Evolutionary conservation across 1,284 basidiomycete species (phyloP).

Genomic region (Sporisorium exsertum): DNA sequence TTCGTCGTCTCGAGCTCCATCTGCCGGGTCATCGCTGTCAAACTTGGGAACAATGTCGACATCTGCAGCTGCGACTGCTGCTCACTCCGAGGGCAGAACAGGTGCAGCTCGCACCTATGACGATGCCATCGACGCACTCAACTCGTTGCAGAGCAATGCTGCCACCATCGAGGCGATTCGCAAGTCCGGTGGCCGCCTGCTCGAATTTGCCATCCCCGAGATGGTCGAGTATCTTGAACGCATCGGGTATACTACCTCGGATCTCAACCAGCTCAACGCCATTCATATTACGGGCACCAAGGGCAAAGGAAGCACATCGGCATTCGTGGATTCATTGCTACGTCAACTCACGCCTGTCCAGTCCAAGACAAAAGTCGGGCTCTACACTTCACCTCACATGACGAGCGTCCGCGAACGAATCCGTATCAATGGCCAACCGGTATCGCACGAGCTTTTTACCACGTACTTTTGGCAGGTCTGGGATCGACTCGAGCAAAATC

Average conservation of each 20-base stretch:
- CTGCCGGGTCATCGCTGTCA: neutral
- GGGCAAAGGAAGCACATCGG: slow-evolving; percentile 97
- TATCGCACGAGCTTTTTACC: slow-evolving; percentile 88
- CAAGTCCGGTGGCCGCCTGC: slow-evolving; percentile 79
- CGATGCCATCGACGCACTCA: slow-evolving; percentile 87
- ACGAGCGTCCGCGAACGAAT: slow-evolving; percentile 96
- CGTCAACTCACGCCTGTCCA: slow-evolving; percentile 46
- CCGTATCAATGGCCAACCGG: slow-evolving; percentile 87
- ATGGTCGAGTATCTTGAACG: slow-evolving; percentile 89
- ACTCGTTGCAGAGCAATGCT: slow-evolving; percentile 93
- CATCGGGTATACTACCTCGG: slow-evolving; percentile 83
- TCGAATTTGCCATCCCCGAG: slow-evolving; percentile 81
- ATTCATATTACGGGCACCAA: slow-evolving; percentile 98
- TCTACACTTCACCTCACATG: slow-evolving; percentile 97
- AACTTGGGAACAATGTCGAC: slow-evolving; percentile 18
- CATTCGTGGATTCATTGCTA: slow-evolving; percentile 75
- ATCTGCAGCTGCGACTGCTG: neutral
- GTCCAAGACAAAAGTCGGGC: slow-evolving; percentile 72
- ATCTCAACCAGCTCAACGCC: slow-evolving; percentile 89
- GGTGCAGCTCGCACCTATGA: slow-evolving; percentile 63
- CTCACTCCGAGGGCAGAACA: neutral
- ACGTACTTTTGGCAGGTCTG: slow-evolving; percentile 96
- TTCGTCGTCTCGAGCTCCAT: no score
- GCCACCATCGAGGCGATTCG: slow-evolving; percentile 86
- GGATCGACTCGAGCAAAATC: slow-evolving; percentile 83